Conservation (phyloP, 192 early-diverging fungal genomes). For the Coemansia sp. region DNA sequence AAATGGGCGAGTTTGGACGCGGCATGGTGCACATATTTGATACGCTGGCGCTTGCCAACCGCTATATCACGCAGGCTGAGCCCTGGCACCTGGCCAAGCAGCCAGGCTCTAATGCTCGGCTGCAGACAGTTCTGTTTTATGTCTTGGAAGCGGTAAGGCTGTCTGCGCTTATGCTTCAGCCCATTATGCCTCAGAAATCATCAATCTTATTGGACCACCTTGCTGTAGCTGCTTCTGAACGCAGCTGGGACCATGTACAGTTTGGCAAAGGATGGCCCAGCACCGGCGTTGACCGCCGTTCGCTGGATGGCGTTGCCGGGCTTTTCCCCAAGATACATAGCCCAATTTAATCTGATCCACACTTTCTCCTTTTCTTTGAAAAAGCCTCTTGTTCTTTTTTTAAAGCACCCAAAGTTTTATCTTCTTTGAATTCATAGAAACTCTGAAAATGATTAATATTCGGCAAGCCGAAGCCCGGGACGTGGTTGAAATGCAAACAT, state of each 20-base stretch:
- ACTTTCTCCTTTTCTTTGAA: slow-evolving; percentile 1
- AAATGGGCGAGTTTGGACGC: slow-evolving; percentile 60
- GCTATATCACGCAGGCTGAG: slow-evolving; percentile 63
- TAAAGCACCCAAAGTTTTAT: too few species aligned
- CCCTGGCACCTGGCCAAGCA: slow-evolving; percentile 80
- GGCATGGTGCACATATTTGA: slow-evolving; percentile 65
- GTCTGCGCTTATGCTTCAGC: slow-evolving; percentile 71
- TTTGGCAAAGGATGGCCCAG: slow-evolving; percentile 64
- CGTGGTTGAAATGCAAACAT: slow-evolving; percentile 86
- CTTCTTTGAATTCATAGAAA: background rate
- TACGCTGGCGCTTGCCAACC: slow-evolving; percentile 67
- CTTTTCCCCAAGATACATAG: slow-evolving; percentile 40
- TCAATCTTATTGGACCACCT: slow-evolving; percentile 64
- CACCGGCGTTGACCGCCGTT: background rate
- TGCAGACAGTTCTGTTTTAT: slow-evolving; percentile 70
- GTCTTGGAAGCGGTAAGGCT: slow-evolving; percentile 73
- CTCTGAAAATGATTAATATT: slow-evolving; percentile 42
- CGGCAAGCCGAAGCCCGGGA: slow-evolving; percentile 40
- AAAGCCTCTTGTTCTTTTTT: slow-evolving; percentile 4
- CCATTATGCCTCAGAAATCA: slow-evolving; percentile 82
- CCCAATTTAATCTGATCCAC: background rate
- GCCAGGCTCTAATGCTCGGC: slow-evolving; percentile 23
- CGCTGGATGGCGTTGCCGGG: slow-evolving; percentile 1
- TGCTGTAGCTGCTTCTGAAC: slow-evolving; percentile 55
- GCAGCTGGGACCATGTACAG: slow-evolving; percentile 58